These are phyloP conservation scores for Cucumis variabilis DNA, from an alignment of 331 rosid species.

Conservation along the genomic window DNA sequence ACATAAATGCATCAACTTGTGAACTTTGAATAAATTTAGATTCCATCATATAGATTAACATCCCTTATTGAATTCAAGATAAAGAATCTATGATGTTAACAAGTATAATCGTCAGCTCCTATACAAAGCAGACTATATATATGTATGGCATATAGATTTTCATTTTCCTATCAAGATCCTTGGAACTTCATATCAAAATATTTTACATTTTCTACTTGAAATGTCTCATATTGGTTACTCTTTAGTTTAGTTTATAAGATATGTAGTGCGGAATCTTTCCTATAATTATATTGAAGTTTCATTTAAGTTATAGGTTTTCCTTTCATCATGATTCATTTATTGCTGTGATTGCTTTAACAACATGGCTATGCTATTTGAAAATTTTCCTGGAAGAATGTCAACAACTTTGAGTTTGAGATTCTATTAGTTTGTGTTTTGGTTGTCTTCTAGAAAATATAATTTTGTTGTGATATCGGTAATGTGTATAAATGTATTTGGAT, in stretches of 20 bases:
- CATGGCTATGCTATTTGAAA: not conserved
- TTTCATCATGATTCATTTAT: not conserved
- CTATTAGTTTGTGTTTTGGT: not conserved
- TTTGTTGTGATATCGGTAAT: not conserved
- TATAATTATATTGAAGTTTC: not conserved
- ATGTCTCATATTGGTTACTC: not conserved
- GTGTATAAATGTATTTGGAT: not conserved
- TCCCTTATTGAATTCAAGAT: not conserved
- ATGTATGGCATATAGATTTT: not conserved
- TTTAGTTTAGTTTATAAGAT: too few relatives aligned
- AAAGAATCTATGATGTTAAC: not conserved
- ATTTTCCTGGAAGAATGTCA: not conserved
- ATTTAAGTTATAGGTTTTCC: not conserved
- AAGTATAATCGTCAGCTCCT: not conserved
- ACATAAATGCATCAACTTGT: not conserved
- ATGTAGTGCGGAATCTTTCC: not conserved
- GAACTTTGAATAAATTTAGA: not conserved
- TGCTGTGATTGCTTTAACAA: not conserved
- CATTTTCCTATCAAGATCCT: not conserved
- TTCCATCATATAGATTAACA: not conserved
- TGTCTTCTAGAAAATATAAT: not conserved
- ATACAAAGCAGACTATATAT: not conserved
- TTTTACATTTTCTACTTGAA: not conserved
- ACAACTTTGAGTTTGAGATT: not conserved
- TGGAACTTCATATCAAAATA: not conserved